Evolutionary conservation across 352 stramenopile species (phyloP), one percentile per base, ranked within the genome.

Genomic region (Globisporangium rhizosaccharum): DNA sequence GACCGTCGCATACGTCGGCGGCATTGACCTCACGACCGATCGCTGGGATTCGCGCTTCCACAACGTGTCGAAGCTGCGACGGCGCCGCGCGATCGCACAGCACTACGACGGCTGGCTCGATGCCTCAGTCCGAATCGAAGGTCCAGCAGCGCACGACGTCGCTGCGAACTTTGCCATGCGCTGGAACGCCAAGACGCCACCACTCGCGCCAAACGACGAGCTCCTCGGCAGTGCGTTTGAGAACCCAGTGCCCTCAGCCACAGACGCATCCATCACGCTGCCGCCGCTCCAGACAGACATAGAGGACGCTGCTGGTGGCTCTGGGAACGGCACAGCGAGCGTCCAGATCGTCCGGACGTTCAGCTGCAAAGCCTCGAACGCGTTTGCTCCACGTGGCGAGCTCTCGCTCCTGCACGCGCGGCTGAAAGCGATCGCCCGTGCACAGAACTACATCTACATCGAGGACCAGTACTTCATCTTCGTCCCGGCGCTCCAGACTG

Each of bases 401-500:
- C 70, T 83, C 42, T 75, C 71, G 14, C 71, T 89, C 36, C 73
- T 82, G 37, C 61, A 80, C 46, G 62, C 69, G 14, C 69, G 75
- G 25, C 71, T 83, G 36, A 85, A 89, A 61, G 79, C 76, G 42
- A 82, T 88, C 57, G 62, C 57, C 2, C 71, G 81, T 23, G 79
- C 76, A 0, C 63, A 70, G 51, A 89, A 89, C 63, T 83, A 71
- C 63, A 74, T 89, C n/a, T 87, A 79, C 57, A 78, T 89, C 55
- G 73, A 87, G 54, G 79, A 89, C 54, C 75, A 87, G 66, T 87
- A 89, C 65, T 89, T 89, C 44, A 76, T 86, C 57, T 54, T 77
- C 20, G 70, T 89, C 42, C 73, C 76, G 18, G 66, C 84, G 59
- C 63, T 89, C 3, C 59, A 85, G 59, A 65, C 78, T 0, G 75